Evolutionary conservation across 805 yeast genomes (phyloP).

Genomic region (Cyberlindnera japonica): DNA sequence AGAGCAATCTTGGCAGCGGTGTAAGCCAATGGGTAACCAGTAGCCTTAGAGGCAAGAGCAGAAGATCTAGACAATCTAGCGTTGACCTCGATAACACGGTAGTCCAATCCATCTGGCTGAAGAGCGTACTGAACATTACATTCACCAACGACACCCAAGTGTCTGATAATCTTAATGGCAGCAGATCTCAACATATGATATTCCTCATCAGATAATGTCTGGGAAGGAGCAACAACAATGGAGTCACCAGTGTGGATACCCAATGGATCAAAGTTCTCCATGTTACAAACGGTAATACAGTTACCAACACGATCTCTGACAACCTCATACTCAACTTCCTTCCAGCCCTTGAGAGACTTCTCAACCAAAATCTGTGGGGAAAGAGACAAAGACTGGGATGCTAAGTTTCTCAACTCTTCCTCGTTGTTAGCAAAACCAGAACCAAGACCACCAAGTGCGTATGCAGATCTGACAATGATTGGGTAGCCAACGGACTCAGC

Average conservation of each 20-base stretch:
- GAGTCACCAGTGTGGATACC: conserved; percentile 99
- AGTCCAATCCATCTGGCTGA: conserved; percentile 93
- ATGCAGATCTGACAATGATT: conserved; percentile 95
- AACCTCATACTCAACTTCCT: conserved; percentile 97
- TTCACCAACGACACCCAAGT: conserved; percentile 98
- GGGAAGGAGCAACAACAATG: conserved; percentile 98
- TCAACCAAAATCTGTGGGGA: conserved; percentile 96
- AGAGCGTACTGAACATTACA: conserved; percentile 97
- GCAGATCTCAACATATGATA: conserved; percentile 97
- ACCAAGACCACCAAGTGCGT: conserved; percentile 95
- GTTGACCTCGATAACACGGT: conserved; percentile 95
- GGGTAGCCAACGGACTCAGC: conserved; percentile 90
- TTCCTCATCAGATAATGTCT: conserved; percentile 94
- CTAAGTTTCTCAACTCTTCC: conserved; percentile 78
- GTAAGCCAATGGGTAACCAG: conserved; percentile 97
- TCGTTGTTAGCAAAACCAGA: conserved; percentile 92
- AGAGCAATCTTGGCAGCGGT: conserved; percentile 97
- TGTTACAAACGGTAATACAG: conserved; percentile 98
- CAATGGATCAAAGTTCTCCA: conserved; percentile 98
- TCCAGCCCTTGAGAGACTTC: conserved; percentile 98
- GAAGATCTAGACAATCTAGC: conserved; percentile 97
- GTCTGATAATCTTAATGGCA: conserved; percentile 96
- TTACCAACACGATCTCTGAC: conserved; percentile 94
- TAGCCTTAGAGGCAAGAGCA: conserved; percentile 97
- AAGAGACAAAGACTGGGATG: conserved; percentile 82